Base-by-base conservation (phyloP, 306 rosid species). In the Cucurbita moschata region DNA sequence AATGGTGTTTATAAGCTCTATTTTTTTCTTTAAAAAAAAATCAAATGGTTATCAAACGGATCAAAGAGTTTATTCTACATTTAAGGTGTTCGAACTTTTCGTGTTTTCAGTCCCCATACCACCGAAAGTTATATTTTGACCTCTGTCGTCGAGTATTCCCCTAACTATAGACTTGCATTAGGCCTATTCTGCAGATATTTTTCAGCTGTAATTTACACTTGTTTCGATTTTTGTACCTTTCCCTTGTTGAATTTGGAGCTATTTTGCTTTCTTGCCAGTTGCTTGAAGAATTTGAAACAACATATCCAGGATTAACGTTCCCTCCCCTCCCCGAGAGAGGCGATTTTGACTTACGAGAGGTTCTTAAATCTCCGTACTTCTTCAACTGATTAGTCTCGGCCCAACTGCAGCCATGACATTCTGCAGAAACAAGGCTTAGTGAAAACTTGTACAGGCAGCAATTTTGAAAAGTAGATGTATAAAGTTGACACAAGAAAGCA, bases 241-340 rank as follows among this genome's bases (percentile, higher is more conserved):
- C 30, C 1, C 18, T 52, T 2, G 4, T 55, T 19, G 60, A 19
- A 55, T 19, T 18, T 55, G 5, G 13, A 55, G 19, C 13, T 65
- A 47, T 62, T 74, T 78, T 70, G 74, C 65, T 43, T 73, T 81
- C 58, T 77, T 77, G 30, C 4, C 89, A 91, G 97, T 79, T 91
- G 84, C 86, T 86, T 6, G 88, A 84, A 81, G 84, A 79, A 80
- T 91, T 88, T 81, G 85, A 83, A 80, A 75, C 85, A 59, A 77
- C 96, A 43, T 87, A 91, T 79, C 97, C 96, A 30, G 84, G 70
- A 53, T 79, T 91, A 82, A 74, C 23, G 5, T 87, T 91, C 76
- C 97, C 97, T 76, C 56, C 89, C 56, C 80, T 91, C 71, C 96
- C 96, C 6, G 78, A 79, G 80, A 87, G 92, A 78, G 97, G 97